Percentiles rank a stretch among this genome's conserved stretches.
Conservation (phyloP, 345 rosid species). For the Gynandropsis gynandra region DNA sequence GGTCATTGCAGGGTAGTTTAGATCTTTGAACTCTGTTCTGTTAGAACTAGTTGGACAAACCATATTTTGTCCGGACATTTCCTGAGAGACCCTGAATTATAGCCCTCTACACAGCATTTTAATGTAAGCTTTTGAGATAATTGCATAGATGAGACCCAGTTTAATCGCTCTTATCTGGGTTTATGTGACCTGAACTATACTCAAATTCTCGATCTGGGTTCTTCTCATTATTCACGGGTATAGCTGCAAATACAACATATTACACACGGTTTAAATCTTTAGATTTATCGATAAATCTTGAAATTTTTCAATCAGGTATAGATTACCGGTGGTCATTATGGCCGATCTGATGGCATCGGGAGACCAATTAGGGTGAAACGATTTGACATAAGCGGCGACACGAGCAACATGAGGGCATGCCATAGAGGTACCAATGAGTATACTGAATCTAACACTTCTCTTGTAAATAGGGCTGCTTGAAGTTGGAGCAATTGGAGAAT, state of each 20-base stretch:
- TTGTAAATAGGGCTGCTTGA: conserved; percentile 4
- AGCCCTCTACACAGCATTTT: conserved; percentile 20
- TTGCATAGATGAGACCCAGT: conserved; percentile 28
- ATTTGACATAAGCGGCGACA: conserved; percentile 33
- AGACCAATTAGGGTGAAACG: conserved; percentile 41
- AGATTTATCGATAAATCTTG: neutral
- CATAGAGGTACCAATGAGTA: conserved; percentile 40
- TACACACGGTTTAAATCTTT: neutral
- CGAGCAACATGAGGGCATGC: conserved; percentile 42
- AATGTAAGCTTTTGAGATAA: conserved; percentile 19
- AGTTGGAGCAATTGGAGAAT: conserved; percentile 21
- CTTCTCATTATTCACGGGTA: conserved; percentile 16
- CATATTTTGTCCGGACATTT: conserved; percentile 13
- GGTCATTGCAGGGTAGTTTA: conserved; percentile 37
- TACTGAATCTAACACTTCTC: conserved; percentile 21
- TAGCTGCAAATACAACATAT: conserved; percentile 15
- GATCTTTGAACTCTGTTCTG: conserved; percentile 19
- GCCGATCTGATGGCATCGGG: conserved; percentile 37
- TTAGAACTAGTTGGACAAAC: conserved; percentile 9
- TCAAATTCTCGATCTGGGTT: conserved; percentile 25
- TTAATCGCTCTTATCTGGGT: conserved; percentile 24
- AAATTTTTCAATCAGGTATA: neutral
- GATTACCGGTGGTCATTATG: conserved; percentile 35
- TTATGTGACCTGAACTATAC: conserved; percentile 22
- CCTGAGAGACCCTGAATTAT: conserved; percentile 12